Evolutionary conservation across 2,329 filamentous ascomycete genomes (phyloP).

Genomic region (Ophiostoma triangulosporum): DNA sequence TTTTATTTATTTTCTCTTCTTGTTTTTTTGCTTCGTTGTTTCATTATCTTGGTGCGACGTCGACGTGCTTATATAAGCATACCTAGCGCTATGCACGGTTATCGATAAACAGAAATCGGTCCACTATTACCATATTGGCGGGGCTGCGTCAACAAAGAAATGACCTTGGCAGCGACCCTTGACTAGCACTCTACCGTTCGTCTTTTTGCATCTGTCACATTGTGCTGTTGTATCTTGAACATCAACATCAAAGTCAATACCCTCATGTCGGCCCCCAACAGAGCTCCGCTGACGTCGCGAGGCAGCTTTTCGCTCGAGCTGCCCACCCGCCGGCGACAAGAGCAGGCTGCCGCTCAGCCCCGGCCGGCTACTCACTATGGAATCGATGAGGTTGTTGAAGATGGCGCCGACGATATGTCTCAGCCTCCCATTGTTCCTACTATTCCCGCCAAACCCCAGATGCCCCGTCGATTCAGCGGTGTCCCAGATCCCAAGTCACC

Average conservation of each 20-base stretch:
- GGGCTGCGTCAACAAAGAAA: not conserved
- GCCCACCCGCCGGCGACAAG: constrained; percentile 44
- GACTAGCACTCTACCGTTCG: not conserved
- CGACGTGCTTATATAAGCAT: no score
- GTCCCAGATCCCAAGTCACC: constrained; percentile 46
- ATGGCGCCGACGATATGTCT: constrained; percentile 26
- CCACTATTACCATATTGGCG: not conserved
- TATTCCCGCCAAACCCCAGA: constrained; percentile 20
- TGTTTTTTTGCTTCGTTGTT: not conserved
- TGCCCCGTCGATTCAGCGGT: constrained; percentile 41
- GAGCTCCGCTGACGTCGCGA: constrained; percentile 1
- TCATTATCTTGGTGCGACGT: not conserved
- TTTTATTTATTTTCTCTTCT: no score
- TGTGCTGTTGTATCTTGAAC: not conserved
- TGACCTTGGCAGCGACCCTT: not conserved
- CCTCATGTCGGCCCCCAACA: constrained; percentile 6
- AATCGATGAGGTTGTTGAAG: constrained; percentile 52
- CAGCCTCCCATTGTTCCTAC: constrained; percentile 1
- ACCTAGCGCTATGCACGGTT: no score
- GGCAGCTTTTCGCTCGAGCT: constrained; percentile 29
- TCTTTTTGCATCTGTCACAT: not conserved
- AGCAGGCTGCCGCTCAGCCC: constrained; percentile 11
- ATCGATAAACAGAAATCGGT: not conserved
- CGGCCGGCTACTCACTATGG: constrained; percentile 41
- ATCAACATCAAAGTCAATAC: not conserved